These are phyloP conservation scores for Fusarium albosuccineum DNA, from an alignment of 2,329 filamentous ascomycete genomes.

Conservation along the genomic window DNA sequence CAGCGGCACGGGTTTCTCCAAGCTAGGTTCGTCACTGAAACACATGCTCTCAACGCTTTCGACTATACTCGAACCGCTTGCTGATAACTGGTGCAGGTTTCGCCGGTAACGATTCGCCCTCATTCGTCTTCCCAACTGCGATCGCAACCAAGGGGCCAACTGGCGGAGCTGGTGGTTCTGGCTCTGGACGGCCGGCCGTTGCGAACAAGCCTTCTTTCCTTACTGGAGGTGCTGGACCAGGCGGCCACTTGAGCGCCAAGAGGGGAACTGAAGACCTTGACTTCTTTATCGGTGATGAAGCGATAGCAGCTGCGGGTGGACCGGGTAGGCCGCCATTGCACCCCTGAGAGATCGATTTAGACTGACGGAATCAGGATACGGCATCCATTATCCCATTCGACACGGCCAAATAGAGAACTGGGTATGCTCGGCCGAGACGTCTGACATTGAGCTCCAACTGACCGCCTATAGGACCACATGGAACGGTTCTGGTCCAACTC, in stretches of 20 bases:
- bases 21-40: constrained; percentile 79
- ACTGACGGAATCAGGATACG: constrained; percentile 75
- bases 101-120: constrained; percentile 98
- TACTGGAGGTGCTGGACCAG: constrained; percentile 86
- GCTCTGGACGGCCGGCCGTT: constrained; percentile 89
- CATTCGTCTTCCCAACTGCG: constrained; percentile 98
- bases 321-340: constrained; percentile 70
- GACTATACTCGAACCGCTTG: constrained; percentile 24
- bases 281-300: constrained; percentile 99
- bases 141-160: constrained; percentile 92
- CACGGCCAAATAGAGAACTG: constrained; percentile 99
- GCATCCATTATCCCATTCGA: constrained; percentile 95
- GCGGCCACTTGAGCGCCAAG: constrained; percentile 88
- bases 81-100: constrained; percentile 74
- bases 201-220: constrained; percentile 96
- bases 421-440: constrained; percentile 66
- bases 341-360: constrained; percentile 9
- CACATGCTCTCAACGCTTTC: constrained; percentile 22
- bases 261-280: constrained; percentile 97
- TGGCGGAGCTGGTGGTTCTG: constrained; percentile 78
- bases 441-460: constrained; percentile 34
- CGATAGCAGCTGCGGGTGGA: constrained; percentile 83
- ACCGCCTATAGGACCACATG: constrained; percentile 85
- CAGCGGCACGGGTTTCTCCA: constrained; percentile 99
- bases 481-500: constrained; percentile 99